Conservation (phyloP, 176 grass and related monocot genomes). For the Themeda triandra region DNA sequence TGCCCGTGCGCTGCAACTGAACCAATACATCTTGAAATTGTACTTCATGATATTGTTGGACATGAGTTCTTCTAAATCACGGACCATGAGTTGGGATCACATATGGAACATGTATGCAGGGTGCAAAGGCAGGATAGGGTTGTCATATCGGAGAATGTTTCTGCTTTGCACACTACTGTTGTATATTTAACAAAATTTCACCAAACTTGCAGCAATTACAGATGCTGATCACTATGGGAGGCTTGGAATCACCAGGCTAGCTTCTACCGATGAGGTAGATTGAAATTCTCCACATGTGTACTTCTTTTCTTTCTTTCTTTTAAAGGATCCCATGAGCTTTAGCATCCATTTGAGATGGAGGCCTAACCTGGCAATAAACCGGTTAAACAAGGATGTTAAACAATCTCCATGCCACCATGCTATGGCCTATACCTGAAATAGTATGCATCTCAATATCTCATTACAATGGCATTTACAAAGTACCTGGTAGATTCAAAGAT, state of each 20-base stretch:
- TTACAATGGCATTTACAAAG: neutral
- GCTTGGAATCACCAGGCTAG: constrained; percentile 58
- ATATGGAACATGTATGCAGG: no score
- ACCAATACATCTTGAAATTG: no score
- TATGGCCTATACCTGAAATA: neutral
- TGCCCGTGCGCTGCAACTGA: no score
- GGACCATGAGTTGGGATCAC: no score
- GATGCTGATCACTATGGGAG: constrained; percentile 86
- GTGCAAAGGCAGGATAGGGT: no score
- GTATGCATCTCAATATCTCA: neutral
- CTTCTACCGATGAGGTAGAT: constrained; percentile 62
- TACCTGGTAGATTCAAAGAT: neutral
- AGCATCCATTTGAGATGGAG: neutral
- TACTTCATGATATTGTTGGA: no score
- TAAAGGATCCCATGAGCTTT: neutral
- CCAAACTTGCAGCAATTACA: constrained; percentile 69
- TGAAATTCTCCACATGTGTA: neutral
- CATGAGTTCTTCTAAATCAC: no score
- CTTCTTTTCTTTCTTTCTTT: neutral
- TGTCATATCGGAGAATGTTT: neutral
- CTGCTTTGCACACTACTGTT: neutral
- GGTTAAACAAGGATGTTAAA: neutral
- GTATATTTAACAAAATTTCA: constrained; percentile 3
- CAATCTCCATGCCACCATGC: neutral
- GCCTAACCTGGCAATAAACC: neutral